Evolutionary conservation across 768 basidiomycete species (phyloP).

Genomic region (Leucocoprinus birnbaumii): DNA sequence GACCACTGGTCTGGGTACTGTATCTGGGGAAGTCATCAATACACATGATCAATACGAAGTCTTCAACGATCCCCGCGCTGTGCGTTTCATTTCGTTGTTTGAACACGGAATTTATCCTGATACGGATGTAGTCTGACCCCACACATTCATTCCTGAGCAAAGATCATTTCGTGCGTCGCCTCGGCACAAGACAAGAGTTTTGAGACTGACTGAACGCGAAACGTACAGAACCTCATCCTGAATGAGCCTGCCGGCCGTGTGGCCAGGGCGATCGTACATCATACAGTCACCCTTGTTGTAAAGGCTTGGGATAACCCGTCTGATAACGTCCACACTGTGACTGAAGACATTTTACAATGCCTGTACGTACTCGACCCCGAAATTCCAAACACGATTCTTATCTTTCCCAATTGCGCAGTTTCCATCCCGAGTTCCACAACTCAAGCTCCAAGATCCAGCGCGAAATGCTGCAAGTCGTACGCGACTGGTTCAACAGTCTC

Average conservation of each 20-base stretch:
- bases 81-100: constrained; percentile 29
- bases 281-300: constrained; percentile 66
- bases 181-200: neutral
- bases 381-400: neutral
- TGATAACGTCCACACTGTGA: constrained; percentile 50
- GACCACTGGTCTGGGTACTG: constrained; percentile 55
- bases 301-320: constrained; percentile 81
- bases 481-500: constrained; percentile 54
- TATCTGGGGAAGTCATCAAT: constrained; percentile 77
- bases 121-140: constrained; percentile 63
- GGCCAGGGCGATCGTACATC: constrained; percentile 66
- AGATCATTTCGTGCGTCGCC: constrained; percentile 72
- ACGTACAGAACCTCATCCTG: constrained; percentile 62
- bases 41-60: constrained; percentile 83
- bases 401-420: constrained; percentile 36
- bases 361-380: constrained; percentile 39
- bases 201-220: constrained; percentile 9
- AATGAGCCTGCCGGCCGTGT: constrained; percentile 82
- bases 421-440: constrained; percentile 84
- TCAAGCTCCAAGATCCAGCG: constrained; percentile 61
- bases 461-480: constrained; percentile 73
- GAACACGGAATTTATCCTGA: constrained; percentile 2
- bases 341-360: constrained; percentile 65
- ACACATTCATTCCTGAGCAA: constrained; percentile 89
- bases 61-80: constrained; percentile 80